Evolutionary conservation across 2,329 filamentous ascomycete species (phyloP).

Genomic region (Iodosphaeria phyllophila): DNA sequence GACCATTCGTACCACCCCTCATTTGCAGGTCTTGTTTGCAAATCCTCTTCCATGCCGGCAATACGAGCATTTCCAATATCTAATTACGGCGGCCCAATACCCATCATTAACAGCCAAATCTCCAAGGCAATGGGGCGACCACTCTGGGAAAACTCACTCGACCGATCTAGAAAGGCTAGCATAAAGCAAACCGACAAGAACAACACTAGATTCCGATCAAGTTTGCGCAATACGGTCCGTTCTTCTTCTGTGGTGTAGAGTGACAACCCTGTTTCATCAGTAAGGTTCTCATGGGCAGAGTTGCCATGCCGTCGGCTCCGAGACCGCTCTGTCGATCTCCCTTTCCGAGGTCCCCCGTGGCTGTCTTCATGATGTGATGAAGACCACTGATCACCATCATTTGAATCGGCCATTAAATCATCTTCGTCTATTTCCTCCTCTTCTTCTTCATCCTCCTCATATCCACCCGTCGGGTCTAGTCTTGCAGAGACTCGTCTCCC

Average conservation of each 20-base stretch:
- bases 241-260: constrained; percentile 51
- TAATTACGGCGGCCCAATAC: constrained; percentile 7
- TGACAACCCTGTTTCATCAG: too few relatives aligned
- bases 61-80: constrained; percentile 46
- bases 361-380: too few relatives aligned
- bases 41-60: constrained; percentile 42
- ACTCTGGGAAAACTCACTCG: constrained; percentile 42
- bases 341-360: too few relatives aligned
- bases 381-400: too few relatives aligned
- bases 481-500: too few relatives aligned
- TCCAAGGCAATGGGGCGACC: neutral
- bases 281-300: too few relatives aligned
- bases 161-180: constrained; percentile 70
- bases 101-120: neutral
- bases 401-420: too few relatives aligned
- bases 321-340: too few relatives aligned
- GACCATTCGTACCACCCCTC: constrained; percentile 39
- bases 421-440: too few relatives aligned
- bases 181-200: constrained; percentile 74
- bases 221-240: constrained; percentile 46
- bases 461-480: too few relatives aligned
- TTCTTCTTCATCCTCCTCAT: too few relatives aligned
- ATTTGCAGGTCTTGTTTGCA: constrained; percentile 27
- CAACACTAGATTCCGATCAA: constrained; percentile 59
- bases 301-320: too few relatives aligned